Percentiles rank a stretch among this genome's conserved stretches.
Evolutionary conservation across 306 rosid species (phyloP).

Genomic region (Coriaria nepalensis): DNA sequence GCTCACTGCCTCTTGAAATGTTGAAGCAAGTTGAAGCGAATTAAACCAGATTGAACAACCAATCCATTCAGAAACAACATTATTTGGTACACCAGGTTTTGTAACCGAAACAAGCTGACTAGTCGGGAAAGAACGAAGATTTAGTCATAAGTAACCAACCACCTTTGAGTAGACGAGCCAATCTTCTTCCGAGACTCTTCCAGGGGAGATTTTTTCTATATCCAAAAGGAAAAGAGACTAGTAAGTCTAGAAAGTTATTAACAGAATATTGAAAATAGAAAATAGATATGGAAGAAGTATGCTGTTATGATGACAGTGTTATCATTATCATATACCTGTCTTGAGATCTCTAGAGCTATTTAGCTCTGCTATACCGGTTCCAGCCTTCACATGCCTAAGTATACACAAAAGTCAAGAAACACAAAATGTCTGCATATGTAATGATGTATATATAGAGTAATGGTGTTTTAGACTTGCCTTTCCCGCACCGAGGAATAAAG

Average conservation of each 20-base stretch:
- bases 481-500: conserved; percentile 95
- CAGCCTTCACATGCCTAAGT: conserved; percentile 59
- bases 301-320: too few relatives aligned
- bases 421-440: neutral
- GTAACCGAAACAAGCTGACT: too few relatives aligned
- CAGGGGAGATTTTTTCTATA: conserved; percentile 63
- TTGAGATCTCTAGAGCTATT: conserved; percentile 94
- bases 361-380: conserved; percentile 97
- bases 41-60: conserved; percentile 75
- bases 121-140: neutral
- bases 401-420: conserved; percentile 23
- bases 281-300: conserved; percentile 1
- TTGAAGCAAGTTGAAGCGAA: conserved; percentile 65
- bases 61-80: conserved; percentile 48
- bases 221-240: conserved; percentile 7
- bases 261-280: conserved; percentile 1
- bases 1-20: conserved; percentile 98
- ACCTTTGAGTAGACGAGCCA: conserved; percentile 99
- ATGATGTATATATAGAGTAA: too few relatives aligned
- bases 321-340: conserved; percentile 73
- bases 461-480: conserved; percentile 41
- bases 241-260: conserved; percentile 5
- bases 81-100: conserved; percentile 8
- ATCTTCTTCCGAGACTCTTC: conserved; percentile 84
- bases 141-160: conserved; percentile 3